phyloP scores from a whole-genome alignment of 2,329 filamentous ascomycete species.

The Tolypocladium cylindrosporum region DNA sequence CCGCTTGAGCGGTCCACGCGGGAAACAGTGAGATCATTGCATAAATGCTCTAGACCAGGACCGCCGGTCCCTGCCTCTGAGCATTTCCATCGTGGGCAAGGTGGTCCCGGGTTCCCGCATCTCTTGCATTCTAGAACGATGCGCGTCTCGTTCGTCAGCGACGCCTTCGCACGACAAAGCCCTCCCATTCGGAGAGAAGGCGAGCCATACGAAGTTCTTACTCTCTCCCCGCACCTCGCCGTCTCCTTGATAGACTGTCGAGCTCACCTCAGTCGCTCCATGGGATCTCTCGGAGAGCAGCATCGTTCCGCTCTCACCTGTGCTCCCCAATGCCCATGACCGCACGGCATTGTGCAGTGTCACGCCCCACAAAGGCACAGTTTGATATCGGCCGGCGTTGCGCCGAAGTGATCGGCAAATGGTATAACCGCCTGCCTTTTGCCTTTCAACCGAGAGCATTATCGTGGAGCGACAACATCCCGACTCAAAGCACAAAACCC shows the following conservation, averaged over 20 bases:
- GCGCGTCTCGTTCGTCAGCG: neutral
- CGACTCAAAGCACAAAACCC: neutral
- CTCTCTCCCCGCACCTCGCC: neutral
- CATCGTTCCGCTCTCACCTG: neutral
- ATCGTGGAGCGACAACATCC: neutral
- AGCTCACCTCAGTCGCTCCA: neutral
- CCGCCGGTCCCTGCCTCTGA: neutral
- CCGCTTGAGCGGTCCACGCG: neutral
- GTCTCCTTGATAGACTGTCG: neutral
- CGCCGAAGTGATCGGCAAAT: slow-evolving; percentile 1
- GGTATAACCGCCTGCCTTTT: neutral
- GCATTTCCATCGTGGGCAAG: neutral
- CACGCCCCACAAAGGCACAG: neutral
- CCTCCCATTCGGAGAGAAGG: neutral
- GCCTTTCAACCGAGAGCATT: neutral
- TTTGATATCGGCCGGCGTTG: slow-evolving; percentile 2
- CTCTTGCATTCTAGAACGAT: neutral
- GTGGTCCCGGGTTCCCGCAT: neutral
- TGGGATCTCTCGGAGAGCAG: neutral
- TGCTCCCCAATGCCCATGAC: neutral
- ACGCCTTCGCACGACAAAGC: neutral
- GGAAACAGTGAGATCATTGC: neutral
- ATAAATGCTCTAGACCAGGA: neutral
- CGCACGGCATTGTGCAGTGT: neutral
- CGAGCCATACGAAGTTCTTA: neutral